phyloP scores from a whole-genome alignment of 306 rosid species.

The Lotus japonicus region DNA sequence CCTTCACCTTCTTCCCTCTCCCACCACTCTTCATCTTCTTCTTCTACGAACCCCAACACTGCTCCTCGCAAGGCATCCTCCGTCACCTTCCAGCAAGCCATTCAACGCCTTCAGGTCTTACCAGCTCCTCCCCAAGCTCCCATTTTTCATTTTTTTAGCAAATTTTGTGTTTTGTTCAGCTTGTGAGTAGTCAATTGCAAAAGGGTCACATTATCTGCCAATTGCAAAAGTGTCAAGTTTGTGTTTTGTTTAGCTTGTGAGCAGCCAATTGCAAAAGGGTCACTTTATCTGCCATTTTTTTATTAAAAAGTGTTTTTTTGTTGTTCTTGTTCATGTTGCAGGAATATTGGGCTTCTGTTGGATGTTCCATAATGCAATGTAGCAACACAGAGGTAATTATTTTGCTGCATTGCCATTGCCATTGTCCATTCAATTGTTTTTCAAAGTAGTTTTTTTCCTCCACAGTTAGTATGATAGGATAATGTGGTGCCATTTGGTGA shows the following conservation, averaged over 20 bases:
- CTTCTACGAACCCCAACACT: slow-evolving; percentile 21
- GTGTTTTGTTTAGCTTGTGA: background rate
- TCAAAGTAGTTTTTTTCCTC: background rate
- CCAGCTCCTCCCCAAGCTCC: background rate
- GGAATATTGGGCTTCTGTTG: slow-evolving; percentile 99
- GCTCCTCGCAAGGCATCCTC: slow-evolving; percentile 29
- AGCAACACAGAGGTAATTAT: slow-evolving; percentile 86
- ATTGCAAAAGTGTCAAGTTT: no score
- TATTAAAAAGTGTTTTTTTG: background rate
- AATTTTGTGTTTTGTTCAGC: background rate
- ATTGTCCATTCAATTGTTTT: background rate
- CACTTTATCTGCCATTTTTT: background rate
- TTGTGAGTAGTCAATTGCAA: background rate
- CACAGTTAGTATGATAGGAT: background rate
- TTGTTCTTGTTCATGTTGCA: slow-evolving; percentile 17
- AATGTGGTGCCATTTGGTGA: background rate
- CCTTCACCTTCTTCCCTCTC: background rate
- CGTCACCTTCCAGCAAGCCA: slow-evolving; percentile 87
- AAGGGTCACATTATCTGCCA: background rate
- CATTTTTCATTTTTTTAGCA: background rate
- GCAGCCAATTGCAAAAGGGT: background rate
- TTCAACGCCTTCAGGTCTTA: slow-evolving; percentile 90
- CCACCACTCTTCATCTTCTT: slow-evolving; percentile 19
- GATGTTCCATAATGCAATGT: slow-evolving; percentile 98
- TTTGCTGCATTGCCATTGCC: background rate